A percentile compares a stretch with the other conserved stretches of the same genome.
These are phyloP conservation scores for Sporisorium iseilematis-ciliati DNA, from an alignment of 1,284 basidiomycete genomes.

Conservation along the genomic window DNA sequence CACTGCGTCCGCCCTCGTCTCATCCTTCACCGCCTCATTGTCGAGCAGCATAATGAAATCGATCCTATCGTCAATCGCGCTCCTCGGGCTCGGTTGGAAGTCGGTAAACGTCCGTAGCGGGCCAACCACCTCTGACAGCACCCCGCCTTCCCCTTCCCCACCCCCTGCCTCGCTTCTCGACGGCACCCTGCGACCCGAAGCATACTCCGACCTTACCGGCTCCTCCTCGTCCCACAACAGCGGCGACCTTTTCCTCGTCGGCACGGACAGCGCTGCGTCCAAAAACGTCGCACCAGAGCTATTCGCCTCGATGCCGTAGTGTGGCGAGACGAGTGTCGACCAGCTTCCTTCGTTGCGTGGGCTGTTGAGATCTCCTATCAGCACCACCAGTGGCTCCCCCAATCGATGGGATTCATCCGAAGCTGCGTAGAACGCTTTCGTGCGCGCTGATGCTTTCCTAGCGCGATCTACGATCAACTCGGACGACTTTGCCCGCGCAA, in stretches of 20 bases:
- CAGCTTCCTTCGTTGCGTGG: slow-evolving; percentile 51
- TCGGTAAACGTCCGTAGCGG: slow-evolving; percentile 50
- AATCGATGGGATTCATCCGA: not conserved
- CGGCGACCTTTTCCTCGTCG: slow-evolving; percentile 27
- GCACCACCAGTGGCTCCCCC: slow-evolving; percentile 44
- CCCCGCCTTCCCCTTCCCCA: slow-evolving; percentile 1
- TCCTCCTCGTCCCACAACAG: slow-evolving; percentile 45
- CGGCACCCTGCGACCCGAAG: slow-evolving; percentile 17
- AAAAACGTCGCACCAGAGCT: slow-evolving; percentile 34
- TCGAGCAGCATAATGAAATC: slow-evolving; percentile 54
- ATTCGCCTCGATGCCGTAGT: slow-evolving; percentile 32
- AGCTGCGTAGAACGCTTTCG: slow-evolving; percentile 4
- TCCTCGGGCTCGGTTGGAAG: slow-evolving; percentile 32
- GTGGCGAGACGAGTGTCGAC: slow-evolving; percentile 49
- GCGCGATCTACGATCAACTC: slow-evolving; percentile 49
- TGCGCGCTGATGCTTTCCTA: slow-evolving; percentile 20
- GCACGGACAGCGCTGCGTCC: slow-evolving; percentile 47
- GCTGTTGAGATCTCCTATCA: slow-evolving; percentile 58
- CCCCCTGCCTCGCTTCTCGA: not conserved
- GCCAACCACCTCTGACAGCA: slow-evolving; percentile 35
- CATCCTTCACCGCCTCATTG: slow-evolving; percentile 37
- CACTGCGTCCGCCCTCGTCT: slow-evolving; percentile 24
- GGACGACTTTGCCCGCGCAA: slow-evolving; percentile 41
- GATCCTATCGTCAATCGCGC: slow-evolving; percentile 49
- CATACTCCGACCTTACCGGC: slow-evolving; percentile 21